These are phyloP conservation scores for Ophiostoma australiae DNA, from an alignment of 2,329 filamentous ascomycete genomes.

Conservation along the genomic window DNA sequence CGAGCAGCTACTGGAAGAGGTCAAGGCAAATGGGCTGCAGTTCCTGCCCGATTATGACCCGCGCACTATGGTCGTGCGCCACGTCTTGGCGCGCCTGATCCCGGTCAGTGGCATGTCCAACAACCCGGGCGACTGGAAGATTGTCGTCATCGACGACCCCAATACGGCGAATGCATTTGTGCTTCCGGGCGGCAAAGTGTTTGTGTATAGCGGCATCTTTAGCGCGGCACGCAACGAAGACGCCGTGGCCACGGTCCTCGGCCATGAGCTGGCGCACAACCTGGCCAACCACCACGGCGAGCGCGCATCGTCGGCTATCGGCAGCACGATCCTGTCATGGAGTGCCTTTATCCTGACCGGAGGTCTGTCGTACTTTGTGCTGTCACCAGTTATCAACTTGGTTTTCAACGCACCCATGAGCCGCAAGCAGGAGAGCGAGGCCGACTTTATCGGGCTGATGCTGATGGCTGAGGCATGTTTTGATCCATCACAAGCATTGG, in stretches of 20 bases:
- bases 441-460: conserved; percentile 74
- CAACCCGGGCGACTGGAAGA: conserved; percentile 57
- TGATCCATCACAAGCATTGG: conserved; percentile 61
- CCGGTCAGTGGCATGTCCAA: conserved; percentile 58
- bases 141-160: conserved; percentile 67
- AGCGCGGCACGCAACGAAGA: conserved; percentile 62
- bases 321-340: conserved; percentile 49
- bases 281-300: conserved; percentile 65
- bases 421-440: conserved; percentile 68
- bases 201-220: conserved; percentile 70
- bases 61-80: conserved; percentile 52
- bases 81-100: conserved; percentile 62
- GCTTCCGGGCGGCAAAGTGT: conserved; percentile 72
- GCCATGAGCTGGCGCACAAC: conserved; percentile 76
- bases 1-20: conserved; percentile 50
- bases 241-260: conserved; percentile 68
- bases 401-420: conserved; percentile 65
- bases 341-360: conserved; percentile 47
- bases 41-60: conserved; percentile 58
- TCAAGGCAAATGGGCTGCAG: conserved; percentile 46
- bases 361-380: conserved; percentile 39
- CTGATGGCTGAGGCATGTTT: conserved; percentile 81
- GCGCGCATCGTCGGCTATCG: conserved; percentile 50
- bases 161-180: conserved; percentile 69
- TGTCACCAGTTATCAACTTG: conserved; percentile 53